Conservation (phyloP, 1,284 basidiomycete species). For the Malassezia psittaci region DNA sequence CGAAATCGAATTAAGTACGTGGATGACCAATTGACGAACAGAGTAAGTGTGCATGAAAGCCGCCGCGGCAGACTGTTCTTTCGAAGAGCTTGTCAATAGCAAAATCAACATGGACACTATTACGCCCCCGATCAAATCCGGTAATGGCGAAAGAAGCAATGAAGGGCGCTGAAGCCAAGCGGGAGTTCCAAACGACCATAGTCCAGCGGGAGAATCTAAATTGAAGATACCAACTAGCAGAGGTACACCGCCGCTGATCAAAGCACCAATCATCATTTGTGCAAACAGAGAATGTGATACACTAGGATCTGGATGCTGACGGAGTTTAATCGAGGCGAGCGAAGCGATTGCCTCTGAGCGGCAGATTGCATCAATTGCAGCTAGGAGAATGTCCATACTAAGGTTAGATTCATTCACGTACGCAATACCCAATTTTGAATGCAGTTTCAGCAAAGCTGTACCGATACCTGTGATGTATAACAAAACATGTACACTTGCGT, state of each 20-base stretch:
- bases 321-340: constrained; percentile 24
- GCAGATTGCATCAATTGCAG: constrained; percentile 26
- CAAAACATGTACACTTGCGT: constrained; percentile 24
- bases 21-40: not conserved
- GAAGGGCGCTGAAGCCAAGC: constrained; percentile 23
- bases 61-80: not conserved
- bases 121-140: constrained; percentile 23
- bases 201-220: constrained; percentile 25
- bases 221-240: constrained; percentile 29
- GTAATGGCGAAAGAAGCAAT: constrained; percentile 13
- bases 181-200: constrained; percentile 28
- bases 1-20: not conserved
- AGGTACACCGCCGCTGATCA: constrained; percentile 29
- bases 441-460: constrained; percentile 12
- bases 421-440: not conserved
- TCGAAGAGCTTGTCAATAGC: constrained; percentile 4
- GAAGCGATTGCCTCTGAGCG: constrained; percentile 31
- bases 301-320: constrained; percentile 17
- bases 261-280: constrained; percentile 22
- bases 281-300: constrained; percentile 25
- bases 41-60: not conserved
- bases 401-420: not conserved
- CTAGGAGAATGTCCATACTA: constrained; percentile 24
- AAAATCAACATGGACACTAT: constrained; percentile 18
- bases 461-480: constrained; percentile 17